phyloP scores from a whole-genome alignment of 2,329 filamentous ascomycete genomes.

The Chaetoscypha palmicola region DNA sequence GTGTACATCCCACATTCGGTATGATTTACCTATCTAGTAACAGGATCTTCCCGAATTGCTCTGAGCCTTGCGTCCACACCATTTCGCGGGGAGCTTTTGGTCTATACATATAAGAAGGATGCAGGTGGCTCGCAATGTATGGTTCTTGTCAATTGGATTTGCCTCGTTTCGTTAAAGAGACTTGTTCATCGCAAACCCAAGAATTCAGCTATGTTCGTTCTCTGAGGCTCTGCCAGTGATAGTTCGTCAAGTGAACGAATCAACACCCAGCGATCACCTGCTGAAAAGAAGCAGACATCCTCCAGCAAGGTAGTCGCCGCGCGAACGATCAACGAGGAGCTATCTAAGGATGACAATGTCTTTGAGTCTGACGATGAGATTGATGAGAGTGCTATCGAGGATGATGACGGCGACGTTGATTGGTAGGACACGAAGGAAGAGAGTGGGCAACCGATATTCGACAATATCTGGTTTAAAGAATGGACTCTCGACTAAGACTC shows the following conservation, averaged over 20 bases:
- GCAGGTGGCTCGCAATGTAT: no score
- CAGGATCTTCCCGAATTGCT: no score
- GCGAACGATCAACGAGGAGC: slow-evolving; percentile 53
- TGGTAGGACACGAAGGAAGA: slow-evolving; percentile 67
- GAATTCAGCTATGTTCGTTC: slow-evolving; percentile 47
- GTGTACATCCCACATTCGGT: no score
- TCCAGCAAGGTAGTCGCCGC: slow-evolving; percentile 72
- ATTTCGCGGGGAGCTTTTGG: no score
- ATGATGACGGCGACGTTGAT: slow-evolving; percentile 53
- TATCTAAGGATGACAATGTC: slow-evolving; percentile 46
- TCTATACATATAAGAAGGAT: no score
- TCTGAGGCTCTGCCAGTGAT: slow-evolving; percentile 33
- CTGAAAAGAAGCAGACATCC: slow-evolving; percentile 68
- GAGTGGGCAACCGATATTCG: slow-evolving; percentile 74
- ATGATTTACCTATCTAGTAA: no score
- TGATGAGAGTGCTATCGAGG: slow-evolving; percentile 77
- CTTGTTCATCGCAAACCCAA: no score
- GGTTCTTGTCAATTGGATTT: no score
- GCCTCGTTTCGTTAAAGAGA: no score
- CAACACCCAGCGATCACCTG: slow-evolving; percentile 36
- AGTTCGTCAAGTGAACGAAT: slow-evolving; percentile 32
- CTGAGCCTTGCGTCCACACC: no score
- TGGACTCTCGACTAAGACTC: slow-evolving; percentile 80
- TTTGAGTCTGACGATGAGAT: slow-evolving; percentile 60
- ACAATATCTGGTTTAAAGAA: slow-evolving; percentile 72